Conservation (phyloP, 345 rosid species). For the Syzygium aromaticum region DNA sequence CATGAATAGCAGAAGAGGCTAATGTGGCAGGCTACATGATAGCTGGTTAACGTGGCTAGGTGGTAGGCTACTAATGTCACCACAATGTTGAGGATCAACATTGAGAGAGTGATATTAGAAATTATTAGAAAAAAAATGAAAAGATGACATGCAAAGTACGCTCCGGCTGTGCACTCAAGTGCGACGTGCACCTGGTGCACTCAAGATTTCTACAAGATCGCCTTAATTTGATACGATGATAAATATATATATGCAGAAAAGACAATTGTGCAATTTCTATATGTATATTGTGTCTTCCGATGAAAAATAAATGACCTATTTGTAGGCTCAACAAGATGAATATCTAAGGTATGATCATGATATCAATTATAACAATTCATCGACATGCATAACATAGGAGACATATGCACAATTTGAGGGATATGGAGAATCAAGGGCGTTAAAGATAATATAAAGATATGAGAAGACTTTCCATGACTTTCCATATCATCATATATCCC, state of each 20-base stretch:
- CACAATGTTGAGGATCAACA: neutral
- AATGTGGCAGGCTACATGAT: neutral
- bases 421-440: neutral
- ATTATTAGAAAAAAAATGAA: too few relatives aligned
- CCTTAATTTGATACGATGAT: too few relatives aligned
- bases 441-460: neutral
- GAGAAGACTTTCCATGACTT: neutral
- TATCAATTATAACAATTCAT: accelerated
- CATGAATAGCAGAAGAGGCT: neutral
- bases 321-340: neutral
- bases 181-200: too few relatives aligned
- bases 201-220: too few relatives aligned
- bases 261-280: neutral
- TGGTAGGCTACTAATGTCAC: neutral
- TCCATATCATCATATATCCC: neutral
- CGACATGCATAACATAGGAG: neutral
- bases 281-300: neutral
- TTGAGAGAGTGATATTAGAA: neutral
- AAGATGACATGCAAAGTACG: neutral
- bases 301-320: neutral
- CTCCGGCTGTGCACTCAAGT: too few relatives aligned
- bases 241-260: accelerated
- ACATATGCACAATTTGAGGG: accelerated
- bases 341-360: accelerated
- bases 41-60: neutral